A percentile compares a stretch with the other conserved stretches of the same genome.
Conservation (phyloP, 169 alveolate genomes). For the Cryptosporidium sp. region DNA sequence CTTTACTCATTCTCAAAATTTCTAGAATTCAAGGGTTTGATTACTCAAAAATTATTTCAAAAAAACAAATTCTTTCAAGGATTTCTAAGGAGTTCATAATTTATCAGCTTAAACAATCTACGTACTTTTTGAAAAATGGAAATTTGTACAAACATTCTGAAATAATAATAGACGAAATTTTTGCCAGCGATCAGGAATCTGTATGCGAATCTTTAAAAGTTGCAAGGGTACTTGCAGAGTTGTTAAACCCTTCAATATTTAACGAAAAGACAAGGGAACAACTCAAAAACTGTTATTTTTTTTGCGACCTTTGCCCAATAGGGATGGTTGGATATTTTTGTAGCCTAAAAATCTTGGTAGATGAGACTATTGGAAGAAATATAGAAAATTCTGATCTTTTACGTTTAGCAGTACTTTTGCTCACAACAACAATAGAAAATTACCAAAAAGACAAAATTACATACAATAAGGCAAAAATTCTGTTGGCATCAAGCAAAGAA, state of each 20-base stretch:
- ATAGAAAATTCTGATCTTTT: constrained; percentile 37
- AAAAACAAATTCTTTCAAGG: constrained; percentile 56
- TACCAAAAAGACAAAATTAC: constrained; percentile 16
- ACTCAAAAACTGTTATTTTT: constrained; percentile 34
- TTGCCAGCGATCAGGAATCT: not conserved
- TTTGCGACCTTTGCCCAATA: constrained; percentile 68
- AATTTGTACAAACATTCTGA: not conserved
- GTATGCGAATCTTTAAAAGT: constrained; percentile 38
- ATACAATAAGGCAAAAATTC: constrained; percentile 39
- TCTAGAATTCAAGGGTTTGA: constrained; percentile 65
- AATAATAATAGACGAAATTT: not conserved
- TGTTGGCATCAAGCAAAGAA: constrained; percentile 53
- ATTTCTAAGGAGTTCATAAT: constrained; percentile 61
- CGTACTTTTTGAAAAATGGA: constrained; percentile 32
- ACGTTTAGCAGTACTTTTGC: constrained; percentile 40
- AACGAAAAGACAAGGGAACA: constrained; percentile 28
- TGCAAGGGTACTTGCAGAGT: constrained; percentile 63
- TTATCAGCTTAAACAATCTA: constrained; percentile 41
- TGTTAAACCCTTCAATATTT: constrained; percentile 69
- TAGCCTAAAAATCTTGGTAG: constrained; percentile 31
- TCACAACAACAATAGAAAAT: constrained; percentile 51
- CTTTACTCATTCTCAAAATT: constrained; percentile 50
- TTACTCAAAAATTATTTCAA: constrained; percentile 48
- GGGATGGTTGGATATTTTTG: constrained; percentile 56
- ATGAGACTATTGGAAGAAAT: constrained; percentile 51